A percentile compares a stretch with the other conserved stretches of the same genome.
Evolutionary conservation across 768 basidiomycete species (phyloP).

Genomic region (Serpula lacrymans): DNA sequence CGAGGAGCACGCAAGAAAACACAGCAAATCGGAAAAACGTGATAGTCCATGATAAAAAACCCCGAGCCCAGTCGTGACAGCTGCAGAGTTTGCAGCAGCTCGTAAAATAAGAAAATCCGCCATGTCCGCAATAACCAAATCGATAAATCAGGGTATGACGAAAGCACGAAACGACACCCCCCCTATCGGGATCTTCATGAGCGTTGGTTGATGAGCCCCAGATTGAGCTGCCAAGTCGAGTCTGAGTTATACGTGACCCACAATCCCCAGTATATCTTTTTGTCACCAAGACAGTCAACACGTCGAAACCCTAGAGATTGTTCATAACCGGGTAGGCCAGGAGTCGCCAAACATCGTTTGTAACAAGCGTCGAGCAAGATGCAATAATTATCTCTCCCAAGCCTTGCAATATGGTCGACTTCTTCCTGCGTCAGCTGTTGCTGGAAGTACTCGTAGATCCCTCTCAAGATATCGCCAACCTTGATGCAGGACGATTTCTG

Average conservation of each 20-base stretch:
- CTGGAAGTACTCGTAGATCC: constrained; percentile 48
- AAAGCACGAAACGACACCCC: too few relatives aligned
- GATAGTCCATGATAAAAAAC: too few relatives aligned
- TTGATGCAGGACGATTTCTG: constrained; percentile 31
- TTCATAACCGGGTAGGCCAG: constrained; percentile 38
- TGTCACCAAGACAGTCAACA: constrained; percentile 48
- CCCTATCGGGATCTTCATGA: too few relatives aligned
- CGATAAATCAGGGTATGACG: too few relatives aligned
- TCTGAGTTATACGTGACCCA: constrained; percentile 27
- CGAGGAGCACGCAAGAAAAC: too few relatives aligned
- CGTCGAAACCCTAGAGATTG: constrained; percentile 40
- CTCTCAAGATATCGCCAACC: constrained; percentile 44
- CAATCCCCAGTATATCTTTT: constrained; percentile 43
- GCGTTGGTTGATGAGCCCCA: constrained; percentile 41
- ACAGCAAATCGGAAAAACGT: too few relatives aligned
- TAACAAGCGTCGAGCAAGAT: constrained; percentile 24
- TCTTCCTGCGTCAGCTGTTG: constrained; percentile 33
- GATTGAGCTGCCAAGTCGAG: constrained; percentile 41
- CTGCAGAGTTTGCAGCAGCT: too few relatives aligned
- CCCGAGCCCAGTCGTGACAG: too few relatives aligned
- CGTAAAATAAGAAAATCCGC: too few relatives aligned
- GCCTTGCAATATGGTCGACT: constrained; percentile 16
- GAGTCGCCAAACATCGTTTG: constrained; percentile 35
- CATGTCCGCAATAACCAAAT: too few relatives aligned
- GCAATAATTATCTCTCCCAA: constrained; percentile 16